These are phyloP conservation scores for Coniella lustricola DNA, from an alignment of 2,329 filamentous ascomycete genomes.

Conservation along the genomic window DNA sequence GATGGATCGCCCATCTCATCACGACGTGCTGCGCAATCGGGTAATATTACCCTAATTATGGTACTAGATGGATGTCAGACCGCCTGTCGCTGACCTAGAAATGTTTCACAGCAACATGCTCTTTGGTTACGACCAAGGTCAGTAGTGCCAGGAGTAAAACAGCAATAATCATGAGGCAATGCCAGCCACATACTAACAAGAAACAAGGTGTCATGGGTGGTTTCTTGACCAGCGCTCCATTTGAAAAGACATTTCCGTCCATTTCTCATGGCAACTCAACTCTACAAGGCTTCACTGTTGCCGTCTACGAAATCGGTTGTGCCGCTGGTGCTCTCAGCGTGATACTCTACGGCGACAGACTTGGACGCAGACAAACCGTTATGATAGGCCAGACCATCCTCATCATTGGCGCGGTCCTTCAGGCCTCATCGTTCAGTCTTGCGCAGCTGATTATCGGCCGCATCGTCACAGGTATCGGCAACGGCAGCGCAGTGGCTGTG, in stretches of 20 bases:
- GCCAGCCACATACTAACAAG: background rate
- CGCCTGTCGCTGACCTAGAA: background rate
- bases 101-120: background rate
- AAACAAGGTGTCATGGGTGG: constrained; percentile 1
- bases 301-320: constrained; percentile 3
- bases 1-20: background rate
- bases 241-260: background rate
- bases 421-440: background rate
- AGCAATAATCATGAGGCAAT: too few species aligned
- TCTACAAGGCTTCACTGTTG: constrained; percentile 1
- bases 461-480: constrained; percentile 1
- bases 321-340: background rate
- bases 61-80: too few species aligned
- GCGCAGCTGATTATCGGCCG: constrained; percentile 1
- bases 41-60: background rate
- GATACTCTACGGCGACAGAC: background rate
- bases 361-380: constrained; percentile 1
- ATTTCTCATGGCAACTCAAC: constrained; percentile 1
- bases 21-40: constrained; percentile 2
- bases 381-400: background rate
- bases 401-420: constrained; percentile 1
- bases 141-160: background rate
- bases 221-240: background rate
- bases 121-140: constrained; percentile 3
- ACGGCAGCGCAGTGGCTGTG: constrained; percentile 1